Base-by-base conservation (phyloP, 1,284 basidiomycete genomes). In the Naganishia liquefaciens region DNA sequence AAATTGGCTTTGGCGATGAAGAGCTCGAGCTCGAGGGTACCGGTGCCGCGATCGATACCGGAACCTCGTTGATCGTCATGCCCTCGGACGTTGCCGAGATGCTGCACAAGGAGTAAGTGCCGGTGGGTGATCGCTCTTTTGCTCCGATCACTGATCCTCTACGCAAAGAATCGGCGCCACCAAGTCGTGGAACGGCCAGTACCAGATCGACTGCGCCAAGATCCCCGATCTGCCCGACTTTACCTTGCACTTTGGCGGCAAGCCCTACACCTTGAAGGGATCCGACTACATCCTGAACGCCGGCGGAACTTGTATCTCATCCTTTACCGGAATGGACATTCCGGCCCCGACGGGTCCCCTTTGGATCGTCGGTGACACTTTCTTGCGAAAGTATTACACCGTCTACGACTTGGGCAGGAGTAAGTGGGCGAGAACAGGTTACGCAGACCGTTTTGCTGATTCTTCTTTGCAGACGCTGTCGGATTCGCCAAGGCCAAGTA, bases 81-180 rank as follows among this genome's bases (percentile, higher is more conserved):
- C 96, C 96, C 65, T 88, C 88, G 67, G 95, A 99, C 75, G 85
- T 98, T 63, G 93, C 95, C 67, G 96, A 99, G 82, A 92, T 99
- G 88, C 82, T 99, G 73, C 99, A 99, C 83, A 86, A 91, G 64
- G 90, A 95, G 80, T 83, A 78, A 71, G 83, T 80, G 54, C 69
- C 72, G 37, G 72, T 68, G 49, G 70, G n/a, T 37, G 37, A 11
- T 53, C 54, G 28, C 42, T 28, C 3, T 11, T 33, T 50, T 51
- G 33, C 23, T 13, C 64, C 40, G 63, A 68, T 71, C 54, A 72
- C 70, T 65, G 47, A n/a, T 21, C 54, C 40, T 5, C 54, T 33
- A 13, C 30, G 19, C 65, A n/a, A n/a, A 80, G 78, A 77, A 94
- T 94, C 62, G 93, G 92, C 69, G 94, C 93, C 17, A 90, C 85